A percentile compares a stretch with the other conserved stretches of the same genome.
Evolutionary conservation across 164 flowering plant genomes (phyloP).

Genomic region (Vitis labrusca): DNA sequence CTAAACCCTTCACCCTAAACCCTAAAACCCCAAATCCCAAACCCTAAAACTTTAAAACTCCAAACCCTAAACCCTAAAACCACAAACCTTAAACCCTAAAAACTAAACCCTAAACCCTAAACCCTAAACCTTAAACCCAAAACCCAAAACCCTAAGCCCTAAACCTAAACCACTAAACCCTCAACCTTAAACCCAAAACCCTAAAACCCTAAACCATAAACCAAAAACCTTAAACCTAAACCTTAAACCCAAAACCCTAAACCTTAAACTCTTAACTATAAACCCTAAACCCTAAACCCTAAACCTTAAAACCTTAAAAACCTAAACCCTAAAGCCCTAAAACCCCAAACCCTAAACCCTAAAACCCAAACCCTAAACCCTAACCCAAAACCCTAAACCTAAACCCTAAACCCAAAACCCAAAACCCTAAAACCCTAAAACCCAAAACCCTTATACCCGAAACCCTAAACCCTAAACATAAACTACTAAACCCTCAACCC

Average conservation of each 20-base stretch:
- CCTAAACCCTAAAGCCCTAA: slow-evolving; percentile 20
- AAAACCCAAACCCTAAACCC: slow-evolving; percentile 24
- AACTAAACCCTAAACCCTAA: too few relatives aligned
- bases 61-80: background rate
- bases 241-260: slow-evolving; percentile 21
- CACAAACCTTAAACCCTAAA: background rate
- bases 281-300: slow-evolving; percentile 26
- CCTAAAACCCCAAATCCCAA: slow-evolving; percentile 9
- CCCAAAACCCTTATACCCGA: slow-evolving; percentile 1
- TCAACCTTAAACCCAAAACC: slow-evolving; percentile 23
- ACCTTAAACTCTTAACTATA: too few relatives aligned
- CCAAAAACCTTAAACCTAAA: too few relatives aligned
- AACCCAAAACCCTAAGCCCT: slow-evolving; percentile 18
- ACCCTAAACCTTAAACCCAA: slow-evolving; percentile 17
- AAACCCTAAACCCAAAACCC: slow-evolving; percentile 20
- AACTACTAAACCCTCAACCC: background rate
- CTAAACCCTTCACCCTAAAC: slow-evolving; percentile 17
- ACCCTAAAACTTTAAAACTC: slow-evolving; percentile 17
- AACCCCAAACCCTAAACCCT: slow-evolving; percentile 21
- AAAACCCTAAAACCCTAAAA: slow-evolving; percentile 23
- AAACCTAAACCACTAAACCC: slow-evolving; percentile 27
- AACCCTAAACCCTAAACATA: background rate
- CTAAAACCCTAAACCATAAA: slow-evolving; percentile 21
- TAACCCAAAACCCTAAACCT: slow-evolving; percentile 20
- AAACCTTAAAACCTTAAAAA: slow-evolving; percentile 22